A percentile compares a stretch with the other conserved stretches of the same genome.
These are phyloP conservation scores for Lactarius vividus DNA, from an alignment of 768 basidiomycete genomes.

Conservation along the genomic window DNA sequence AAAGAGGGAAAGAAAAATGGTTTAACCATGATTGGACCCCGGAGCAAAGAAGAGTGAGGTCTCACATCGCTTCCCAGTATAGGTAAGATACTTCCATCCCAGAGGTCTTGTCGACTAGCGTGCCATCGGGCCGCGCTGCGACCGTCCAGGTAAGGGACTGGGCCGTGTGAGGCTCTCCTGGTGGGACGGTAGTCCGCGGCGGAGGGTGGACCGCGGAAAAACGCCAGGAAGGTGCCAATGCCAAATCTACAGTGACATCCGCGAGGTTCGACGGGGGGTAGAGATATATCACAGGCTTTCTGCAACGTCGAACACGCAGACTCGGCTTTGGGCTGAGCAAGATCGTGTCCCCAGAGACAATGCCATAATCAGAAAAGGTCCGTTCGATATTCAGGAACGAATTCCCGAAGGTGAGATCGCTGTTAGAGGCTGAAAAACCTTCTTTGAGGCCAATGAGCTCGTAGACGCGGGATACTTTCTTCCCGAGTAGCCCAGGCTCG, in stretches of 20 bases:
- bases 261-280: constrained; percentile 9
- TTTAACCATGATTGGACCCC: not conserved
- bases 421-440: not conserved
- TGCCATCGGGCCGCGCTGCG: constrained; percentile 15
- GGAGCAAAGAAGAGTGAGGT: not conserved
- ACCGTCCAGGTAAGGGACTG: constrained; percentile 16
- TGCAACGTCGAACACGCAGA: no score
- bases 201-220: constrained; percentile 19
- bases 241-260: constrained; percentile 13
- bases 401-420: not conserved
- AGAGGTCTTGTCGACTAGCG: constrained; percentile 10
- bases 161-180: not conserved
- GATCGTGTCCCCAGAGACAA: constrained; percentile 1
- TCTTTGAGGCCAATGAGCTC: not conserved
- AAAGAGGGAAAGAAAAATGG: constrained; percentile 4
- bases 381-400: not conserved
- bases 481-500: not conserved
- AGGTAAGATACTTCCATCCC: constrained; percentile 18
- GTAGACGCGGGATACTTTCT: not conserved
- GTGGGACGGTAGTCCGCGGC: not conserved
- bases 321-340: not conserved
- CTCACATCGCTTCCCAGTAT: constrained; percentile 22
- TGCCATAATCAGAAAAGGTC: not conserved
- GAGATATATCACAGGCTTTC: constrained; percentile 22
- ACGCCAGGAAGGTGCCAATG: constrained; percentile 1